Base-by-base conservation (phyloP, 345 rosid genomes). In the Triadica sebifera region DNA sequence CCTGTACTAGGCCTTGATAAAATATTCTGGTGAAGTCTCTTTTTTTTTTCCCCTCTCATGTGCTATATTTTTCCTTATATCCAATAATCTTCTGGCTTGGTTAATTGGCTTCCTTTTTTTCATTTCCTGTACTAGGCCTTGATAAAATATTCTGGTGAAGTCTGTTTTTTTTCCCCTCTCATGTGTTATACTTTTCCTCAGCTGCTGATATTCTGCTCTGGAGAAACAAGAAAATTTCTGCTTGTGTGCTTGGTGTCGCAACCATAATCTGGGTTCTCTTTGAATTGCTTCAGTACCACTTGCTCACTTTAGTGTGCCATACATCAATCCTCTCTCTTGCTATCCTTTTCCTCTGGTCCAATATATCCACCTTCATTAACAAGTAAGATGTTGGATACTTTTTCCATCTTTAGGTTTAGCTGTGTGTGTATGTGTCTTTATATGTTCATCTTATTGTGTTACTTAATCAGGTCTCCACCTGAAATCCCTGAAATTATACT, bases 121-220 rank as follows among this genome's bases (percentile, higher is more conserved):
- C 45, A 43, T 59, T 56, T 66, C 11, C 58, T n/a, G 9, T 12
- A 22, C 16, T 22, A 6, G 46, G 13, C 13, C 16, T 43, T 38
- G 17, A 4, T 38, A 34, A 5, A 6, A 37, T 55, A 43, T 70
- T 55, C 0, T n/a, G 50, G 19, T 34, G 24, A 38, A 55, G 0
- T 43, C 53, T 50, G 29, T 13, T 69, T 51, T 53, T 34, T 39
- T 4, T 43, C 12, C 47, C 15, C 47, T 66, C 34, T 1, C 72
- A 7, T 12, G 7, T 12, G 2, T 43, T 10, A 3, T 12, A 16
- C n/a, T n/a, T 12, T 69, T 46, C 5, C 65, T 37, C 73, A 79
- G 82, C 76, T 71, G 79, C 82, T 61, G 79, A 79, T 59, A 69
- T 79, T 65, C 69, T 79, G n/a, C 65, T 79, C 5, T 79, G 82